Conservation (phyloP, 1,284 basidiomycete species). For the Leccinum holopus region DNA sequence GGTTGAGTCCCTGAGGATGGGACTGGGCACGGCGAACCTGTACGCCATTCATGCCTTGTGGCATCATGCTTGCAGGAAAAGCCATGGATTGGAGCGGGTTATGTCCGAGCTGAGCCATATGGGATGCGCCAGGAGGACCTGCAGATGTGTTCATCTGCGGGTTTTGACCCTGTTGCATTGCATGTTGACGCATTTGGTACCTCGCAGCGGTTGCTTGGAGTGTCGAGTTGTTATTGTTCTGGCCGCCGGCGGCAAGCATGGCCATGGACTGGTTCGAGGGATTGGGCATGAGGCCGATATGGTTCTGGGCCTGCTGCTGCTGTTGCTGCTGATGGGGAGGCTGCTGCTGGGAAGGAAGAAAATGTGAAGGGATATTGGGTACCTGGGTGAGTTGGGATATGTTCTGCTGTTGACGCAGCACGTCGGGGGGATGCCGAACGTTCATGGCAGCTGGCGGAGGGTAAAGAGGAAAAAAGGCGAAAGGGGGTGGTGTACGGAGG, state of each 20-base stretch:
- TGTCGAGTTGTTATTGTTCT: constrained; percentile 14
- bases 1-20: constrained; percentile 47
- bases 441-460: constrained; percentile 31
- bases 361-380: constrained; percentile 38
- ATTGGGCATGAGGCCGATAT: constrained; percentile 34
- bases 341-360: constrained; percentile 41
- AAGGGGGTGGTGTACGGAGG: constrained; percentile 1
- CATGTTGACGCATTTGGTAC: constrained; percentile 31
- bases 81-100: constrained; percentile 38
- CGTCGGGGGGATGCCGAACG: constrained; percentile 40
- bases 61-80: constrained; percentile 43
- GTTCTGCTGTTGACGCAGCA: constrained; percentile 43
- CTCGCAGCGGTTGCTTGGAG: constrained; percentile 26
- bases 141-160: constrained; percentile 41
- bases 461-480: constrained; percentile 13
- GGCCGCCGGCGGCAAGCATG: constrained; percentile 28
- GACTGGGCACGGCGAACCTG: constrained; percentile 50
- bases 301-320: constrained; percentile 29
- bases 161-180: constrained; percentile 36
- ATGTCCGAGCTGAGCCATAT: constrained; percentile 41
- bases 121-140: constrained; percentile 33
- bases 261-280: constrained; percentile 26
- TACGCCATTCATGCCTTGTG: constrained; percentile 32
- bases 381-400: constrained; percentile 44
- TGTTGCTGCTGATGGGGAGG: constrained; percentile 34